A percentile compares a stretch with the other conserved stretches of the same genome.
Conservation (phyloP, 2,329 filamentous ascomycete species). For the Thielaviopsis punctulata region DNA sequence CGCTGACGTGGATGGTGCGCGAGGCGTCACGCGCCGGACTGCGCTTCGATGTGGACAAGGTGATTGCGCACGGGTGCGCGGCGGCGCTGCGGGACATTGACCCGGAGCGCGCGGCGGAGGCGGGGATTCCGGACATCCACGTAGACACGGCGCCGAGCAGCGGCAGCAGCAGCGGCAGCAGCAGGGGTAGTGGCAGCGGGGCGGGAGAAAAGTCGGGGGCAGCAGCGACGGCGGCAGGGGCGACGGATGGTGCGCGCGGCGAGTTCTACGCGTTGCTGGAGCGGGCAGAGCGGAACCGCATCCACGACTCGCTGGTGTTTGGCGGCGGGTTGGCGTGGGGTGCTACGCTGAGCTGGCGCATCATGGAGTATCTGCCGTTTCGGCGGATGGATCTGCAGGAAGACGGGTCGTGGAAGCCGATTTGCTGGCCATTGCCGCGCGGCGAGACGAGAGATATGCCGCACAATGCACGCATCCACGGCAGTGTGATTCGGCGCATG, state of each 20-base stretch:
- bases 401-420: conserved; percentile 63
- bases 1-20: conserved; percentile 53
- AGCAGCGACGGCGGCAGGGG: neutral
- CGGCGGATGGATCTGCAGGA: conserved; percentile 58
- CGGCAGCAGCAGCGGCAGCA: neutral
- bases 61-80: conserved; percentile 47
- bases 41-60: conserved; percentile 50
- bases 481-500: conserved; percentile 59
- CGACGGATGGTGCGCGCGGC: neutral
- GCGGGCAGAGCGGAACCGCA: conserved; percentile 33
- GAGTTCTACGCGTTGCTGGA: conserved; percentile 42
- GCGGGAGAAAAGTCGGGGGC: neutral
- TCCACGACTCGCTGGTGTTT: conserved; percentile 58
- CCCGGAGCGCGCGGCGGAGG: neutral
- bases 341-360: conserved; percentile 51
- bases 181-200: too few relatives aligned
- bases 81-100: conserved; percentile 16
- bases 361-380: conserved; percentile 73
- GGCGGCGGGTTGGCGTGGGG: conserved; percentile 36
- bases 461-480: conserved; percentile 49
- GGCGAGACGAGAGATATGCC: conserved; percentile 68
- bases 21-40: conserved; percentile 46
- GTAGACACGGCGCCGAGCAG: conserved; percentile 18
- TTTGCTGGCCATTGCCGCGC: conserved; percentile 61
- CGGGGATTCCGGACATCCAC: conserved; percentile 19